Base-by-base conservation (phyloP, 805 yeast genomes). In the Candida koratica region DNA sequence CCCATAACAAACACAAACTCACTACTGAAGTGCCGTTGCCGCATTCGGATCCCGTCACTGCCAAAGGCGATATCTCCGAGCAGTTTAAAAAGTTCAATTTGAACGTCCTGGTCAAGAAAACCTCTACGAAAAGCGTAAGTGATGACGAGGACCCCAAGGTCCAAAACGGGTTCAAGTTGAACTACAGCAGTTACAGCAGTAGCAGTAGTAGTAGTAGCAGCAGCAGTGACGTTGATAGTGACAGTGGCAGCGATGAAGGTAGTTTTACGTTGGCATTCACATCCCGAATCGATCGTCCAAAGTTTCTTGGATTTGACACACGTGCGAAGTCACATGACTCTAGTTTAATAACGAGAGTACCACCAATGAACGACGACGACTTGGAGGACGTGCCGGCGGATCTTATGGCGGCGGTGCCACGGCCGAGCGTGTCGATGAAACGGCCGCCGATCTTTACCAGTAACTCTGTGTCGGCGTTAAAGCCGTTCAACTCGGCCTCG, bases 261-360 rank as follows among this genome's bases (percentile, higher is more conserved):
- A 66, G 70, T 42, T 51, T 71, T 38, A 69, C 74, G 1, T 53
- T 71, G 25, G 70, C 68, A 17, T 67, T 71, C 43, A 48, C 67
- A 2, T 65, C 73, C 3, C 66, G 67, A 42, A 55, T 66, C 6
- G 41, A 58, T 5, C 48, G 64, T 17, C 71, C 72, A 1, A 58
- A 58, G 14, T 55, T 62, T 39, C 46, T 66, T 10, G 41, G 55
- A 4, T 42, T 62, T 29, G 48, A 50, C 31, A 55, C 58, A 17
- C 46, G 73, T 17, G 65, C 71, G 6, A 60, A 56, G 42, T 61
- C 69, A 5, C 69, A 67, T 45, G 70, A 65, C 30, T 61, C 71
- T n/a, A 62, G 64, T 41, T 49, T 61, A 28, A 18, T 29, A 5
- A 17, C 8, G 6, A 23, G 25, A 17, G 69, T 60, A 2, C 69